Evolutionary conservation across 2,329 filamentous ascomycete species (phyloP), one percentile per base, ranked within the genome.

Genomic region (Dothistroma septosporum): DNA sequence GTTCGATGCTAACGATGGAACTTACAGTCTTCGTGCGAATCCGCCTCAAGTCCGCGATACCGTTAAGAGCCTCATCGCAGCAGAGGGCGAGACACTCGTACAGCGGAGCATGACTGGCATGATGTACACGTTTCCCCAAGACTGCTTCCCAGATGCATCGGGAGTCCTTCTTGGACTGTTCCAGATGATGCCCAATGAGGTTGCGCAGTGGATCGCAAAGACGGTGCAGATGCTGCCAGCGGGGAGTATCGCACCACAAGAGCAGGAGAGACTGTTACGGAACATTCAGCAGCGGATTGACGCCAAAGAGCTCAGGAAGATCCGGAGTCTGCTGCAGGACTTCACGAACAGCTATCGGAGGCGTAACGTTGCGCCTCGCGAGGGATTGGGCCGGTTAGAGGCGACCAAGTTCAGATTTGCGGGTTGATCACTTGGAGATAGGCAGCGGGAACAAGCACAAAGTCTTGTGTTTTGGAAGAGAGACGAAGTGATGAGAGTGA

Each of bases 41-140:
- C 84, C 88, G 0, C 80, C 85, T 3, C 87, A 92, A 67, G 83
- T 96, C 24, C 88, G 86, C 67, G 80, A 82, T 35, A 83, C 87
- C 8, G 88, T 97, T 61, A 90, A 88, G 74, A 82, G 85, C 62
- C 82, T 97, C 56, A 78, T 96, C 24, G 66, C 82, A 1, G 78
- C 81, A 1, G 86, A 92, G 65, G 73, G 94, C 41, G 87, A 91
- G 70, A 79, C 86, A 59, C 81, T 99, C 31, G 87, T 94, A 8
- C 93, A 96, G 76, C 89, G 92, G 65, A 87, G 96, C 60, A 83
- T 99, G 79, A 94, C 92, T 0, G 94, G 94, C 62, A 96, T 99
- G 92, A 97, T 99, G 93, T 97, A 97, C 74, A 95, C 89, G 0
- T 99, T 99, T 78, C 95, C 94, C 0, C 86, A 90, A 48, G 94